phyloP scores from a whole-genome alignment of 345 rosid species.

The Combretum micranthum region DNA sequence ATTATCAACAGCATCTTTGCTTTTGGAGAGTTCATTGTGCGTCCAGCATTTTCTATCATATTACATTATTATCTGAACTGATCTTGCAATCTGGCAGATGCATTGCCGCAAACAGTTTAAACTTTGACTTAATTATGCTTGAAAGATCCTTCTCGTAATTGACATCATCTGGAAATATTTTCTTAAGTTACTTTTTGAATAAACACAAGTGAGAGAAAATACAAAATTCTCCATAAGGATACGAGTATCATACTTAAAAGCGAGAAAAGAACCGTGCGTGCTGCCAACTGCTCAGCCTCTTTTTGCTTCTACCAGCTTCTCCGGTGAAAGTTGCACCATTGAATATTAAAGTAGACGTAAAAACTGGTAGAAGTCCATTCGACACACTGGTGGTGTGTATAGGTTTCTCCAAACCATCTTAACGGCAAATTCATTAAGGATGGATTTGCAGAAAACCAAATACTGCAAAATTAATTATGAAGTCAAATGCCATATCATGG shows the following conservation, averaged over 20 bases:
- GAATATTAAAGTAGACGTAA: conserved; percentile 25
- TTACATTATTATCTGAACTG: neutral
- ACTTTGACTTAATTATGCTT: conserved; percentile 31
- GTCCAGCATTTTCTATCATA: neutral
- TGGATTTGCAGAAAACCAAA: conserved; percentile 31
- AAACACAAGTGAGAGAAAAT: neutral
- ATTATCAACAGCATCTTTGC: no score
- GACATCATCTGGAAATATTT: conserved; percentile 13
- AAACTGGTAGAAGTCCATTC: conserved; percentile 15
- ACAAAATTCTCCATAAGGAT: neutral
- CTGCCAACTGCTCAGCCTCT: conserved; percentile 51
- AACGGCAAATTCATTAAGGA: conserved; percentile 38
- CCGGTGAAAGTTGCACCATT: conserved; percentile 25
- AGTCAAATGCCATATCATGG: neutral
- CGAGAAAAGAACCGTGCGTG: conserved; percentile 28
- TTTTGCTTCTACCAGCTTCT: conserved; percentile 25
- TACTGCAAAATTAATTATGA: conserved; percentile 16
- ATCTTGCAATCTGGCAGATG: conserved; percentile 13
- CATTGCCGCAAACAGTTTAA: conserved; percentile 18
- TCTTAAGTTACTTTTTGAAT: neutral
- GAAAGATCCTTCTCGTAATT: conserved; percentile 12
- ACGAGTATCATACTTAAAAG: conserved; percentile 23
- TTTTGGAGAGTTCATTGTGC: neutral
- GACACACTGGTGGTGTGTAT: conserved; percentile 18
- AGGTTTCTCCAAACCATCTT: conserved; percentile 27